Evolutionary conservation across 345 rosid species (phyloP), one percentile per base, ranked within the genome.

Genomic region (Moringa oleifera): DNA sequence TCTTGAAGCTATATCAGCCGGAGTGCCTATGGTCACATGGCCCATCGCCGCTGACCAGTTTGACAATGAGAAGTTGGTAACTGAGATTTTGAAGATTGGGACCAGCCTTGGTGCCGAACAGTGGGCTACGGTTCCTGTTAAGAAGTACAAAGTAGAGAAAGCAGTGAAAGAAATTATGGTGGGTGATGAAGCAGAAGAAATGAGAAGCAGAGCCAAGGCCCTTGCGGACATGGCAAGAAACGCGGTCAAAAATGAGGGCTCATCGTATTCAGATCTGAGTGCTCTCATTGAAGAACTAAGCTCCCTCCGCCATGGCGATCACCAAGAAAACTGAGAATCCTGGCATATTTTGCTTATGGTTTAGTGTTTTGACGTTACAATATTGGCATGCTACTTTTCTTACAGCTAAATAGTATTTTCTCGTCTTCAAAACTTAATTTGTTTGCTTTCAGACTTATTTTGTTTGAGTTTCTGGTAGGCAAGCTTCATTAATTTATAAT

Each of bases 1-100:
- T 0, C 50, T 83, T 1, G 96, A 83, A 74, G 88, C 69, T 0
- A 61, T 81, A 8, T 23, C 77, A 0, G 71, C 86, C 0, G 89
- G 89, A 1, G 36, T 66, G 51, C 88, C 90, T 9, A 73, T 86
- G 89, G 82, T 84, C 19, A 77, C 87, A 0, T 86, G 94, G 90
- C 91, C 96, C 0, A 33, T 81, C 2, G 23, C 50, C 0, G 86
- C 78, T 0, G 94, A 89, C 62, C 96, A 89, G 24, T 86, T 84
- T 58, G 76, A 55, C 55, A 89, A 86, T 23, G 86, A 83, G 65
- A 88, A 79, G 56, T 51, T 83, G 50, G 71, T 82, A 33, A 80
- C 79, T 25, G 64, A 73, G 25, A 73, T 79, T 25, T 54, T 86
- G 64, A 74, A 63, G 57, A 75, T 70, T 15, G 91, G 87, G 9